Evolutionary conservation across 2,329 filamentous ascomycete species (phyloP), one percentile per base, ranked within the genome.

Genomic region (Verticillium isaacii): DNA sequence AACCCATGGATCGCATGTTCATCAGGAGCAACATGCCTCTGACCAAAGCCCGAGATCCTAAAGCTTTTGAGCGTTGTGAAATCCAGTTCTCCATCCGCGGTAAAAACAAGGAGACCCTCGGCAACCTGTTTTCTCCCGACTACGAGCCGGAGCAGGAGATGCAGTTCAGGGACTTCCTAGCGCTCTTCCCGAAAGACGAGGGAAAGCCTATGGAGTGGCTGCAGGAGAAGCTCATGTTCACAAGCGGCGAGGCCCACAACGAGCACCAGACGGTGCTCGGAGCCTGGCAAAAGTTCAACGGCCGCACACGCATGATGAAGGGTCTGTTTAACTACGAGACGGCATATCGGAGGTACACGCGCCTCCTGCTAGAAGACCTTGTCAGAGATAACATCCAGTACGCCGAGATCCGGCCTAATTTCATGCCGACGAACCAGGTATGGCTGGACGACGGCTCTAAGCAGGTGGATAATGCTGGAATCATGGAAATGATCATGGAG

Each of bases 281-380:
- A 7, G 79, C 81, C 7, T 87, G 84, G 84, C 76, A 80, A 62
- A 82, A 81, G 67, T 93, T 92, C 72, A 90, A 90, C 65, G 81
- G 83, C 57, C 81, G 87, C 4, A 91, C 89, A 3, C 81, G 87
- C 58, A 88, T 89, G 77, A 90, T 91, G 82, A 91, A 91, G 69
- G 89, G 89, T 0, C 77, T 91, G 0, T 82, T 90, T 68, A 89
- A 88, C 69, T 90, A 90, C 66, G 82, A 86, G 69, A 79, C 77
- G 3, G 86, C 87, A 3, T 90, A 87, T 68, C 76, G 78, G 56
- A 77, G 74, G 70, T 91, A 91, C 67, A 89, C 87, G 2, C 75
- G 77, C 11, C 71, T 76, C 3, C 85, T 85, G 23, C 83, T 90
- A 12, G 76, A 86, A 62, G 83, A 86, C 63, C 87, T 91, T 71